These are phyloP conservation scores for Colletotrichum scovillei DNA, from an alignment of 2,329 filamentous ascomycete genomes.

Conservation along the genomic window DNA sequence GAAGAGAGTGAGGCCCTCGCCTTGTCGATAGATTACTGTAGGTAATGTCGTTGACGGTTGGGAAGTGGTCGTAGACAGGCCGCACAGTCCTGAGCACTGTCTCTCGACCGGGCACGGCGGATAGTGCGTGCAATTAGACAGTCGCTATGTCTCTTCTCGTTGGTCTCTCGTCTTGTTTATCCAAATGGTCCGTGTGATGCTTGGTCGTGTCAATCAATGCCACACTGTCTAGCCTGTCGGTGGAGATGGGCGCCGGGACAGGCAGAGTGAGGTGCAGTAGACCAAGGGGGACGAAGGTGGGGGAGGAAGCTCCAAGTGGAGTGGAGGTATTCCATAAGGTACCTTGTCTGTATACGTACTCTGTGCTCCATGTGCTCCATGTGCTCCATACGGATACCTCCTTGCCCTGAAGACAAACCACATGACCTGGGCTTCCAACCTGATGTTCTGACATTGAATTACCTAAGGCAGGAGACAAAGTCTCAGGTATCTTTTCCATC, in stretches of 20 bases:
- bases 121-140: not conserved
- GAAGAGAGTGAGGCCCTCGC: not conserved
- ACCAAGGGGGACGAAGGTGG: not conserved
- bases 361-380: too few relatives aligned
- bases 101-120: not conserved
- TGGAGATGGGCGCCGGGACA: slow-evolving; percentile 9
- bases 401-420: not conserved
- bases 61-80: not conserved
- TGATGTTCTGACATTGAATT: not conserved
- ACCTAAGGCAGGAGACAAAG: not conserved
- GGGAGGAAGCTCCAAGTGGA: not conserved
- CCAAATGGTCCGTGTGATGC: not conserved
- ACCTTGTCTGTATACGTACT: not conserved
- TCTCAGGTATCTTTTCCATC: not conserved
- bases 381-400: not conserved
- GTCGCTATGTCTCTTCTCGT: not conserved
- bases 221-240: slow-evolving; percentile 12
- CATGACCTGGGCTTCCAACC: not conserved
- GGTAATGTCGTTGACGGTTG: not conserved
- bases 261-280: slow-evolving; percentile 1
- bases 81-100: slow-evolving; percentile 6
- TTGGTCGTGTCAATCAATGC: not conserved
- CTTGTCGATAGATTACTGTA: not conserved
- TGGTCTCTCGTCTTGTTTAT: not conserved
- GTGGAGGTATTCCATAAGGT: not conserved